Conservation (phyloP, 2,329 filamentous ascomycete species). For the Celoporthe dispersa region DNA sequence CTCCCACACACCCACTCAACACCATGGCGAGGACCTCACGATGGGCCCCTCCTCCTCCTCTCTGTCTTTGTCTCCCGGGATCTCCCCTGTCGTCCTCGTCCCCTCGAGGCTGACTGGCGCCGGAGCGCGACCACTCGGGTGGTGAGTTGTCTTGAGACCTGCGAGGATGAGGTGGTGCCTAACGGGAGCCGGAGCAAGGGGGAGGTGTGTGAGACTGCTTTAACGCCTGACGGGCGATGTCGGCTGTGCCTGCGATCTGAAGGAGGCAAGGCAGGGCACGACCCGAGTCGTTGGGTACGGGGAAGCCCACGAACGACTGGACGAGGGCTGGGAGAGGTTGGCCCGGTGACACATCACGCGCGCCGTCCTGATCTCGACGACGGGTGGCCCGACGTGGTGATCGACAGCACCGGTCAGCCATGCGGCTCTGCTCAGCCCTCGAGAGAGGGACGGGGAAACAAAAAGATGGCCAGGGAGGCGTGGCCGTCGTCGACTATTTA, state of each 20-base stretch:
- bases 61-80: not conserved
- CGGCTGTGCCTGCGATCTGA: not conserved
- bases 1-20: not conserved
- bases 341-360: not conserved
- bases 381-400: not conserved
- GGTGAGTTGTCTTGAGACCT: not conserved
- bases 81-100: not conserved
- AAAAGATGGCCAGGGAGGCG: not conserved
- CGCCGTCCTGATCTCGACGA: not conserved
- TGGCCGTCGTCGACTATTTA: not conserved
- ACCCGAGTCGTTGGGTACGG: conserved; percentile 6
- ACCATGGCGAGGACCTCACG: not conserved
- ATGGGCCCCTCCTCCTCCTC: not conserved
- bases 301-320: not conserved
- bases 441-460: too few relatives aligned
- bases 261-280: not conserved
- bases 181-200: not conserved
- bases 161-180: not conserved
- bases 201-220: not conserved
- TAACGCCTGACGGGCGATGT: not conserved
- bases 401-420: not conserved
- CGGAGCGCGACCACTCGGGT: not conserved
- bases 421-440: conserved; percentile 2
- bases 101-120: not conserved
- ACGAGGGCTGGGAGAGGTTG: not conserved